These are phyloP conservation scores for Ehretia macrophylla DNA, from an alignment of 257 asterid genomes.

Conservation along the genomic window DNA sequence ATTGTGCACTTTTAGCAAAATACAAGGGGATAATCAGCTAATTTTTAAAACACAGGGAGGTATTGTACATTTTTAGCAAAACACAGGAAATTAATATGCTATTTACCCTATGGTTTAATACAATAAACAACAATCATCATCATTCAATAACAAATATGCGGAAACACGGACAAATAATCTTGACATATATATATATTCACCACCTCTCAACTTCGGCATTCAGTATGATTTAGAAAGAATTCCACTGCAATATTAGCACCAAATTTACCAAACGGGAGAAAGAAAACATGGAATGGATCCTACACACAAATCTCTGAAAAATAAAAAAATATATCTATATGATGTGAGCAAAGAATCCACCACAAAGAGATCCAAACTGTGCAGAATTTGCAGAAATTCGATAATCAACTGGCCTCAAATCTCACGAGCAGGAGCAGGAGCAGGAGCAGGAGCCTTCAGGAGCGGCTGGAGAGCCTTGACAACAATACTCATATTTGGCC, in stretches of 20 bases:
- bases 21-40: too few species aligned
- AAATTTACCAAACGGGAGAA: neutral
- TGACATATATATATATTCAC: neutral
- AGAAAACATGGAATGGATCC: neutral
- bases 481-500: slow-evolving; percentile 91
- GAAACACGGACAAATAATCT: neutral
- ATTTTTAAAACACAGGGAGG: too few species aligned
- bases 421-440: slow-evolving; percentile 52
- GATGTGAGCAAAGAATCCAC: neutral
- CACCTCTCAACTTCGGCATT: neutral
- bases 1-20: too few species aligned
- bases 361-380: slow-evolving; percentile 13
- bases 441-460: slow-evolving; percentile 31
- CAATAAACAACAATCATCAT: too few species aligned
- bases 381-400: slow-evolving; percentile 24
- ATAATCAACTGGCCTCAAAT: slow-evolving; percentile 18
- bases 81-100: too few species aligned
- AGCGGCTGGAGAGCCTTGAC: slow-evolving; percentile 89
- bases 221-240: neutral
- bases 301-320: neutral
- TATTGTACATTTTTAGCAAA: too few species aligned
- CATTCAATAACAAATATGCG: neutral
- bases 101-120: too few species aligned
- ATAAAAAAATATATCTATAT: neutral
- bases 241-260: neutral